These are phyloP conservation scores for Mediolabrus comicus DNA, from an alignment of 108 stramenopile genomes.

Conservation along the genomic window DNA sequence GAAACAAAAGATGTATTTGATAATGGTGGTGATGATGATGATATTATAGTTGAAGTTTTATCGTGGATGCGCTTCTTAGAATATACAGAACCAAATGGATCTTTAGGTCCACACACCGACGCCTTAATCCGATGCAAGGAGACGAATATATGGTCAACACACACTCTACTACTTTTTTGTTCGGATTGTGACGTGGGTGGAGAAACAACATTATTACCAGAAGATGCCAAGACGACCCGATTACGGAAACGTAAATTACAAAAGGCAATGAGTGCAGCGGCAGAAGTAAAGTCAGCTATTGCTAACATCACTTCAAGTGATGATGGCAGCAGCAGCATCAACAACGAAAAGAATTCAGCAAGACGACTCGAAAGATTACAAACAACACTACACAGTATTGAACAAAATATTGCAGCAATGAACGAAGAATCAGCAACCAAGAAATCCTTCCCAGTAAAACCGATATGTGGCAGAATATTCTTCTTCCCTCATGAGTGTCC, in stretches of 20 bases:
- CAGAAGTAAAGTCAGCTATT: background rate
- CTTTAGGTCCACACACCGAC: background rate
- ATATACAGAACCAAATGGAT: background rate
- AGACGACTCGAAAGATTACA: too few species aligned
- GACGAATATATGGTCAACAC: background rate
- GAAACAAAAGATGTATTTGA: background rate
- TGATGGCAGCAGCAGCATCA: background rate
- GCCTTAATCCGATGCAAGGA: background rate
- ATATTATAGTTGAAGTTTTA: background rate
- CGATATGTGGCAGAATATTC: background rate
- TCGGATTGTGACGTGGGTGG: background rate
- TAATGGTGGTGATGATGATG: background rate
- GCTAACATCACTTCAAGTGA: background rate
- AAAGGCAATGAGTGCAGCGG: background rate
- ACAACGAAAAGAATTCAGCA: background rate
- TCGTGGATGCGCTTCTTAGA: background rate
- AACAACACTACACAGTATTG: background rate
- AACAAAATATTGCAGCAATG: background rate
- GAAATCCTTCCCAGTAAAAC: background rate
- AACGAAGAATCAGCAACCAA: background rate
- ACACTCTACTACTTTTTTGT: background rate
- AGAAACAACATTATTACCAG: background rate
- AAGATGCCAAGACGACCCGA: background rate
- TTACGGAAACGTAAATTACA: background rate
- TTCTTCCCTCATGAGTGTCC: background rate